Base-by-base conservation (phyloP, 192 early-diverging fungal species). In the Coemansia sp. region DNA sequence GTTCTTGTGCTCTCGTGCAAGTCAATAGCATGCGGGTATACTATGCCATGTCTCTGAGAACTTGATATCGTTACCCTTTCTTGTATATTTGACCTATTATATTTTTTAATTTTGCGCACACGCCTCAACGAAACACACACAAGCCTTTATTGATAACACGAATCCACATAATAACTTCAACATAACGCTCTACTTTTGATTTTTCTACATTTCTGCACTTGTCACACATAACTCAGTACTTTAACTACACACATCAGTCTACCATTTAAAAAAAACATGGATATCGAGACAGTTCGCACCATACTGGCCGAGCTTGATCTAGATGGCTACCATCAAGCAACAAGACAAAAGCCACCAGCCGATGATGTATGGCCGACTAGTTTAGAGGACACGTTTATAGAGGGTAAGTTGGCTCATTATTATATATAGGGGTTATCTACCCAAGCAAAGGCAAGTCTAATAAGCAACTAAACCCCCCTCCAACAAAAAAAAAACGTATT, bases 361-460 rank as follows among this genome's bases (percentile, higher is more conserved):
- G 76, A 78, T n/a, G 76, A 73, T 44, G 76, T 78, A 18, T 78
- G 76, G 76, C 70, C 76, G 54, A 23, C 57, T 24, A 59, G 66
- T 12, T 47, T 78, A 3, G 76, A 78, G 28, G 70, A 78, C 16
- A 55, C 63, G 19, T 80, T 74, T 56, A 50, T 74, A 60, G 52
- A 62, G 51, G 65, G 69, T 71, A 71, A 49, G 49, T 49, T 34
- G 32, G 2, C 32, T 1, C 7, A 34, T 34, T 34, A 10, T 10
- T 34, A 34, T 34, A 10, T 34, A 34, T 6, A 10, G 12, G 32
- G 30, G 30, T n/a, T n/a, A n/a, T n/a, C n/a, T n/a, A n/a, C n/a
- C n/a, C n/a, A n/a, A n/a, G n/a, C n/a, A n/a, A n/a, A n/a, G n/a
- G n/a, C n/a, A n/a, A n/a, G n/a, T n/a, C 32, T 34, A 34, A 34